Evolutionary conservation across 352 stramenopile genomes (phyloP), one percentile per base, ranked within the genome.

Genomic region (Phytophthora gonapodyides): DNA sequence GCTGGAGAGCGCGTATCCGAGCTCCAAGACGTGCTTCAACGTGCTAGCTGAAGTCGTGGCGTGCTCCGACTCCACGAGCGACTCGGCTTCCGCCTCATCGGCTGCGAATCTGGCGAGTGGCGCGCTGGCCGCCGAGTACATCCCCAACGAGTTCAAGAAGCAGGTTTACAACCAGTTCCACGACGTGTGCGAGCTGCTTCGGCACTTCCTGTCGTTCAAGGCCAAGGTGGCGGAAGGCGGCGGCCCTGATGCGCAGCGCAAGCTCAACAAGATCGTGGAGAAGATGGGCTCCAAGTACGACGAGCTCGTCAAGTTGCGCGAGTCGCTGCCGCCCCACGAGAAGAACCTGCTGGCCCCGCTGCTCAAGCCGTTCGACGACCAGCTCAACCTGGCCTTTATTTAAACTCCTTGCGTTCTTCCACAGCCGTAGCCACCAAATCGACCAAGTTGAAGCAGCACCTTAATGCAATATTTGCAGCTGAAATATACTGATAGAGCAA

Each of bases 281-380:
- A 90, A 90, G 59, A 96, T 96, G 77, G 79, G 84, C 36, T 85
- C 79, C 59, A 96, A 96, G 66, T 96, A 93, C 64, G 87, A 94
- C 63, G 81, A 96, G 51, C 58, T 96, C 6, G 69, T 81, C n/a
- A 91, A 87, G 66, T 84, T 94, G 61, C 82, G 87, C 15, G 82
- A 93, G 50, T 82, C 83, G 7, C 54, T 96, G 21, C 87, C 87
- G 15, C 84, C 87, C 1, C 84, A 93, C 56, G 84, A 96, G 50
- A 90, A 89, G 61, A 96, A 92, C 46, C 68, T 89, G 35, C 64
- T 96, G 17, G 87, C 81, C 17, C 84, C 84, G 51, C 57, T 96
- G 63, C 80, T 96, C 54, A 92, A 92, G 56, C 87, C 84, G 11
- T 92, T 91, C 65, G 80, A 91, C 42, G 85, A 96, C 64, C 87